Evolutionary conservation across 345 rosid species (phyloP).

Genomic region (Arabidopsis suecica): DNA sequence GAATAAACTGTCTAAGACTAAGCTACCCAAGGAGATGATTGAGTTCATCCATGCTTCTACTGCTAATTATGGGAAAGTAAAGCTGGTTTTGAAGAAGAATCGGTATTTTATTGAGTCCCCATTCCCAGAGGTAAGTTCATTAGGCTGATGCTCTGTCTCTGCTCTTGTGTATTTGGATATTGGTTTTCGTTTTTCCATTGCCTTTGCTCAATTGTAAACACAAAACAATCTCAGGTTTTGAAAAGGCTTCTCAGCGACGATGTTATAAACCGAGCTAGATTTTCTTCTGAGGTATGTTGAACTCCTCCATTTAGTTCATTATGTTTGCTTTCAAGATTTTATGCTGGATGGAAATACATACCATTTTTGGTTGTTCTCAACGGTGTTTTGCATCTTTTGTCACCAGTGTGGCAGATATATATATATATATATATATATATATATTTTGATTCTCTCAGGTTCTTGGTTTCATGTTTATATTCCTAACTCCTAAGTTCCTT

Average conservation of each 20-base stretch:
- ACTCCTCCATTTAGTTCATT: constrained; percentile 4
- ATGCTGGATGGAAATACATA: not conserved
- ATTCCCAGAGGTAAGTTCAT: constrained; percentile 73
- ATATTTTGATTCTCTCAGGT: not conserved
- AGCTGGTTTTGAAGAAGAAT: constrained; percentile 94
- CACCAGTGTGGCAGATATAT: constrained; percentile 10
- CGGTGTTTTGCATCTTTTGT: not conserved
- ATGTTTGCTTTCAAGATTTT: constrained; percentile 4
- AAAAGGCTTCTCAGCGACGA: constrained; percentile 79
- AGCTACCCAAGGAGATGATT: constrained; percentile 89
- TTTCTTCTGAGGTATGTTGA: constrained; percentile 68
- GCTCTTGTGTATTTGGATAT: not conserved
- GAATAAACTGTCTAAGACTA: constrained; percentile 91
- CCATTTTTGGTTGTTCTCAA: not conserved
- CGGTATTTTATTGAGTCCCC: constrained; percentile 91
- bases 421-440: not conserved
- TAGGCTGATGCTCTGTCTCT: constrained; percentile 24
- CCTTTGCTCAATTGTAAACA: not conserved
- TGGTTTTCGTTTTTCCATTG: constrained; percentile 16
- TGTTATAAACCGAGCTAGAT: constrained; percentile 71
- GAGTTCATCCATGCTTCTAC: constrained; percentile 88
- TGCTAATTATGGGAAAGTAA: constrained; percentile 96
- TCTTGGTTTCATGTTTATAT: constrained; percentile 2
- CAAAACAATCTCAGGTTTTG: constrained; percentile 60
- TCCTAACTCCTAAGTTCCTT: not conserved